A percentile compares a stretch with the other conserved stretches of the same genome.
phyloP scores from a whole-genome alignment of 2,329 filamentous ascomycete species.

The Dryadomyces sulphureus region DNA sequence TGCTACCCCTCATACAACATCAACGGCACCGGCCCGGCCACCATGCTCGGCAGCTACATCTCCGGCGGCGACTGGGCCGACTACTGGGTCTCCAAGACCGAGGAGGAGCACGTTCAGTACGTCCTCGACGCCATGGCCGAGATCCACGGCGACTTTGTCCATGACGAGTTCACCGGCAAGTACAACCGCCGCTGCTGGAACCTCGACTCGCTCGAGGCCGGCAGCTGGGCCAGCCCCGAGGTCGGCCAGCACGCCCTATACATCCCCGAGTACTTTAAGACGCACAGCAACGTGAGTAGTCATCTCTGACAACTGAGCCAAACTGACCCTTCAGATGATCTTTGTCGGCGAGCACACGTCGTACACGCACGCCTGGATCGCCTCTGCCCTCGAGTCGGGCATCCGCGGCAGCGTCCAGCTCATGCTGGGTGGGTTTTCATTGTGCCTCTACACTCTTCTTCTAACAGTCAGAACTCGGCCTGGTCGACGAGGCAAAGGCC shows the following conservation, averaged over 20 bases:
- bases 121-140: conserved; percentile 52
- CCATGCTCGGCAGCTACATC: conserved; percentile 45
- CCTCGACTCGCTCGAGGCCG: conserved; percentile 43
- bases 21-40: conserved; percentile 47
- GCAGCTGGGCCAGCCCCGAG: conserved; percentile 45
- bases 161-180: conserved; percentile 48
- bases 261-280: conserved; percentile 58
- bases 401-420: conserved; percentile 51
- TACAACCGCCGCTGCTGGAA: conserved; percentile 54
- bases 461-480: conserved; percentile 45
- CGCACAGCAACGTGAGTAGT: conserved; percentile 39
- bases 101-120: conserved; percentile 46
- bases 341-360: conserved; percentile 56
- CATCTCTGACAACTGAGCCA: too few relatives aligned
- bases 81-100: conserved; percentile 30
- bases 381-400: conserved; percentile 50
- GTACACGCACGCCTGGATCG: conserved; percentile 60
- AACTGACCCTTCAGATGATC: conserved; percentile 30
- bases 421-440: conserved; percentile 30
- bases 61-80: conserved; percentile 24
- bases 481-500: conserved; percentile 56
- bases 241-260: conserved; percentile 55
- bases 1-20: conserved; percentile 56
- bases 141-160: conserved; percentile 46
- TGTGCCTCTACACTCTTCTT: too few relatives aligned